Percentiles rank a stretch among this genome's conserved stretches.
Evolutionary conservation across 2,329 filamentous ascomycete genomes (phyloP).

Genomic region (Claviceps monticola): DNA sequence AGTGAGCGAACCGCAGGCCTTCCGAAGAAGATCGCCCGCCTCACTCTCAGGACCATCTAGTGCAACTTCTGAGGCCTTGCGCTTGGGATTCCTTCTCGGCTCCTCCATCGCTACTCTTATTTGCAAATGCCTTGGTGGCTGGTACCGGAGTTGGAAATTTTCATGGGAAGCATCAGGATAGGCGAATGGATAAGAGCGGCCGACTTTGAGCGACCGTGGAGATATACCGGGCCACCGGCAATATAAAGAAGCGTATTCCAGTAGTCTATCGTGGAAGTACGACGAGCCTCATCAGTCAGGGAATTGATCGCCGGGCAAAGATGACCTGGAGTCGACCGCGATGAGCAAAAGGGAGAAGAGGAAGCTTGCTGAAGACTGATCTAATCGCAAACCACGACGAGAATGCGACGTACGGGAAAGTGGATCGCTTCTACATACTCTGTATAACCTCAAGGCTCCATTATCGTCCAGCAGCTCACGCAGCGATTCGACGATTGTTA

Average conservation of each 20-base stretch:
- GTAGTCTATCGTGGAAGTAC: not conserved
- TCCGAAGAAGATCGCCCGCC: conserved; percentile 25
- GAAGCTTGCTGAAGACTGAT: not conserved
- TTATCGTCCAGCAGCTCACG: not conserved
- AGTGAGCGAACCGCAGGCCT: conserved; percentile 33
- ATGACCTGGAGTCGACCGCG: not conserved
- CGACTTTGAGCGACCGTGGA: not conserved
- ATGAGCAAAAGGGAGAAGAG: not conserved
- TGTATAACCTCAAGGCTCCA: not conserved
- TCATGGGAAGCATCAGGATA: too few relatives aligned
- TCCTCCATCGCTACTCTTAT: not conserved
- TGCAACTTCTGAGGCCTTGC: conserved; percentile 24
- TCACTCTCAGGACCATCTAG: conserved; percentile 13
- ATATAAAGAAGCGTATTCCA: not conserved
- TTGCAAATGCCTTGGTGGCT: not conserved
- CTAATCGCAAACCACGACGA: too few relatives aligned
- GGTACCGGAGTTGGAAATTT: not conserved
- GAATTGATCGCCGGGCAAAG: not conserved
- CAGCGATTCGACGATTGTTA: not conserved
- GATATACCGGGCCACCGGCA: not conserved
- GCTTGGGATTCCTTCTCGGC: conserved; percentile 27
- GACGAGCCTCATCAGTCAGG: not conserved
- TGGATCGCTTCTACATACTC: not conserved
- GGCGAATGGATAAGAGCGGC: not conserved
- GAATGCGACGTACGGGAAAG: not conserved